Percentiles rank a stretch among this genome's conserved stretches.
phyloP scores from a whole-genome alignment of 2,329 filamentous ascomycete species.

The Neopestalotiopsis sp. region DNA sequence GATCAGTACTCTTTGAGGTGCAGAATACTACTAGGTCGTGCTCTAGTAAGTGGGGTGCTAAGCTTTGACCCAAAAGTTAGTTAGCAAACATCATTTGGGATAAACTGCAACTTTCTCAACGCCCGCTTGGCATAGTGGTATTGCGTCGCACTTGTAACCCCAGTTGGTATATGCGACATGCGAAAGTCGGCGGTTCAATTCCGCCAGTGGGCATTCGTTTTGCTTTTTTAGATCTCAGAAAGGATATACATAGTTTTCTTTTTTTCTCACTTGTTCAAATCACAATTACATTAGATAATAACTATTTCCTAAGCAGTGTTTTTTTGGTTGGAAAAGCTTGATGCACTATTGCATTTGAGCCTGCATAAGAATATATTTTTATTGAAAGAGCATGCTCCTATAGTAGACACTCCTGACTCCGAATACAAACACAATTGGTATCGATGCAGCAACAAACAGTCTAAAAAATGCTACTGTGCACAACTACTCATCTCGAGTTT shows the following conservation, averaged over 20 bases:
- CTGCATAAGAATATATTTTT: neutral
- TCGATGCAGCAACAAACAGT: neutral
- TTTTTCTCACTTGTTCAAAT: too few species aligned
- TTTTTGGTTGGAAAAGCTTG: neutral
- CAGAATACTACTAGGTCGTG: too few species aligned
- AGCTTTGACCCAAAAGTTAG: too few species aligned
- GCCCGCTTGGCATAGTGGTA: constrained; percentile 10
- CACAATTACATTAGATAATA: too few species aligned
- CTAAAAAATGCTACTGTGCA: neutral
- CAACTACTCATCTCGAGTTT: neutral
- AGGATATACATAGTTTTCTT: too few species aligned
- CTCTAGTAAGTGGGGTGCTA: too few species aligned
- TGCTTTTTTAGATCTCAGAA: neutral
- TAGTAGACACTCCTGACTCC: neutral
- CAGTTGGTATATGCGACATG: neutral
- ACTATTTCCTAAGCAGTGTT: too few species aligned
- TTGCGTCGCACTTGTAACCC: constrained; percentile 8
- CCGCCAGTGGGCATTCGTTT: constrained; percentile 8
- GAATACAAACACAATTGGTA: constrained; percentile 5
- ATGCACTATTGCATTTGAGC: neutral
- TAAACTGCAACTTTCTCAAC: neutral
- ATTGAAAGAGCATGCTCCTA: neutral
- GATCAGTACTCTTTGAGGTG: too few species aligned
- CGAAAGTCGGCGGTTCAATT: constrained; percentile 5
- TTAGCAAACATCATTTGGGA: neutral